Evolutionary conservation across 164 flowering plant genomes (phyloP).

Genomic region (Taxillus chinensis): DNA sequence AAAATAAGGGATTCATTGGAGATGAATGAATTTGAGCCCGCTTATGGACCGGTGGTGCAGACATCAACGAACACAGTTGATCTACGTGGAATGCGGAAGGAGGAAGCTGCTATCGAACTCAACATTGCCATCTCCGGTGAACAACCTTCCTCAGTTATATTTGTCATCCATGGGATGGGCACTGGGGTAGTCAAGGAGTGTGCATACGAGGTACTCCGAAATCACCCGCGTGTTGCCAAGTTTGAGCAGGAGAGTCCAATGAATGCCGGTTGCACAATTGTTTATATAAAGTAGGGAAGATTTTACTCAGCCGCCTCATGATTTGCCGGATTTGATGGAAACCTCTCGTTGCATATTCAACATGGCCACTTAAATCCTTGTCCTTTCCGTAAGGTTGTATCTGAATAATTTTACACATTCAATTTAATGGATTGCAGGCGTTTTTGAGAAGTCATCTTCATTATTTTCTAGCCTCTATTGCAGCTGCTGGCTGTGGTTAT

Average conservation of each 20-base stretch:
- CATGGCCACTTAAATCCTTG: too few species aligned
- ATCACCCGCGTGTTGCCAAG: slow-evolving; percentile 59
- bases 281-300: slow-evolving; percentile 42
- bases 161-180: slow-evolving; percentile 85
- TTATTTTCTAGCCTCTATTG: too few species aligned
- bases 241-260: slow-evolving; percentile 72
- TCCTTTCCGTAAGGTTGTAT: too few species aligned
- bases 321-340: too few species aligned
- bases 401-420: too few species aligned
- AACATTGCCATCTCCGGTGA: slow-evolving; percentile 41
- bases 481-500: too few species aligned
- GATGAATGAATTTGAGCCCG: slow-evolving; percentile 14
- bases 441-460: too few species aligned
- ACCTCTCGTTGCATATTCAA: too few species aligned
- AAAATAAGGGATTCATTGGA: slow-evolving; percentile 13
- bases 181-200: slow-evolving; percentile 71
- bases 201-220: slow-evolving; percentile 43
- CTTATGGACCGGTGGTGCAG: slow-evolving; percentile 47
- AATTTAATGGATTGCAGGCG: too few species aligned
- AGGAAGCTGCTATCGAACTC: slow-evolving; percentile 62
- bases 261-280: slow-evolving; percentile 86
- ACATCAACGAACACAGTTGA: slow-evolving; percentile 84
- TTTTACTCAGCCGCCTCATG: too few species aligned
- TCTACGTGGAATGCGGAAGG: slow-evolving; percentile 76
- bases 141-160: slow-evolving; percentile 42